A percentile compares a stretch with the other conserved stretches of the same genome.
Conservation (phyloP, 2,329 filamentous ascomycete species). For the Fusarium sp. region DNA sequence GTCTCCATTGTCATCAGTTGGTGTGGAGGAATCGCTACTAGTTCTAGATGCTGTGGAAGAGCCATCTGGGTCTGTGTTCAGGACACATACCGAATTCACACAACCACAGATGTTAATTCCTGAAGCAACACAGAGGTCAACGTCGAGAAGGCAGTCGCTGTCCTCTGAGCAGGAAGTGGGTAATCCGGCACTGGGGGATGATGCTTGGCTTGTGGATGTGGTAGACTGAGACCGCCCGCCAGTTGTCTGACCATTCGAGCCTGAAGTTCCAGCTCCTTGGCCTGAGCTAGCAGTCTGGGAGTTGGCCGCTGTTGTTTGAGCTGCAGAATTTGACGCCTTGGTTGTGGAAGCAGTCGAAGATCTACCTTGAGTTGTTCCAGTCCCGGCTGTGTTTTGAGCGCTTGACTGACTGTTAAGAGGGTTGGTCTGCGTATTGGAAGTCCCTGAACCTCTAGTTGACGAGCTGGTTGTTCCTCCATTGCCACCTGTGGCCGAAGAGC, state of each 20-base stretch:
- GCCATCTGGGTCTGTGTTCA: not conserved
- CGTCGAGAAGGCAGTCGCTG: conserved; percentile 11
- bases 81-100: conserved; percentile 7
- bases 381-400: not conserved
- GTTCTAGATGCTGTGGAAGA: conserved; percentile 1
- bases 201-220: not conserved
- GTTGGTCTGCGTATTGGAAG: not conserved
- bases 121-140: conserved; percentile 6
- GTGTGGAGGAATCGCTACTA: not conserved
- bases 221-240: not conserved
- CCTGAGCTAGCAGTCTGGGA: not conserved
- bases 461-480: not conserved
- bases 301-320: conserved; percentile 6
- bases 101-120: conserved; percentile 25
- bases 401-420: not conserved
- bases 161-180: conserved; percentile 14
- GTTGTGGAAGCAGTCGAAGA: not conserved
- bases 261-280: not conserved
- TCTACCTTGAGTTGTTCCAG: not conserved
- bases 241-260: not conserved
- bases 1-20: not conserved
- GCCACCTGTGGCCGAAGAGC: not conserved
- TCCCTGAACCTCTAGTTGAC: not conserved
- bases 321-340: not conserved
- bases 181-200: not conserved